Percentiles rank a stretch among this genome's conserved stretches.
These are phyloP conservation scores for Astrothelium macrocarpum DNA, from an alignment of 495 filamentous ascomycete genomes.

Conservation along the genomic window DNA sequence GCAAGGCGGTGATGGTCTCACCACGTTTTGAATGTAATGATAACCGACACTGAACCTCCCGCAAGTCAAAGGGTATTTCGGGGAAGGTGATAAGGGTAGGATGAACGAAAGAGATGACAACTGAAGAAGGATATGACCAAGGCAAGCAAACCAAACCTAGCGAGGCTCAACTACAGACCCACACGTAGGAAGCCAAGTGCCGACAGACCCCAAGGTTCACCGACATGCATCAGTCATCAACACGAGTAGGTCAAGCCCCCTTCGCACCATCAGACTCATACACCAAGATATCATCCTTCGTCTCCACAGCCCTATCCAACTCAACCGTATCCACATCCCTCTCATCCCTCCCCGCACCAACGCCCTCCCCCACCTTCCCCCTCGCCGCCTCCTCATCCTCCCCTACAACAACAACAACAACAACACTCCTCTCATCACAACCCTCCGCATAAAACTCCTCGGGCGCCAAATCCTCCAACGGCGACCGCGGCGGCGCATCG, in stretches of 20 bases:
- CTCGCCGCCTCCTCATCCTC: neutral
- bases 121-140: neutral
- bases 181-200: neutral
- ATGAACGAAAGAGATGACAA: neutral
- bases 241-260: neutral
- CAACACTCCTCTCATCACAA: conserved; percentile 13
- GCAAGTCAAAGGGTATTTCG: neutral
- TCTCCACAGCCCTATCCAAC: neutral
- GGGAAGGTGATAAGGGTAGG: neutral
- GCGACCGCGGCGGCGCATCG: conserved; percentile 8
- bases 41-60: neutral
- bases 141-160: neutral
- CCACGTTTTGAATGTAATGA: neutral
- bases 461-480: conserved; percentile 19
- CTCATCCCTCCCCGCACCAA: neutral
- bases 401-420: neutral
- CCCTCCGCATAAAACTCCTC: conserved; percentile 21
- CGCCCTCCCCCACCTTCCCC: neutral
- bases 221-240: neutral
- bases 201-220: neutral
- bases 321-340: neutral
- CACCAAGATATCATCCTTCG: neutral
- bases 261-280: neutral
- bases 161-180: neutral
- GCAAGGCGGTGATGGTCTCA: neutral